Conservation (phyloP, 176 grass and related monocot species). For the Musa troglodytarum region DNA sequence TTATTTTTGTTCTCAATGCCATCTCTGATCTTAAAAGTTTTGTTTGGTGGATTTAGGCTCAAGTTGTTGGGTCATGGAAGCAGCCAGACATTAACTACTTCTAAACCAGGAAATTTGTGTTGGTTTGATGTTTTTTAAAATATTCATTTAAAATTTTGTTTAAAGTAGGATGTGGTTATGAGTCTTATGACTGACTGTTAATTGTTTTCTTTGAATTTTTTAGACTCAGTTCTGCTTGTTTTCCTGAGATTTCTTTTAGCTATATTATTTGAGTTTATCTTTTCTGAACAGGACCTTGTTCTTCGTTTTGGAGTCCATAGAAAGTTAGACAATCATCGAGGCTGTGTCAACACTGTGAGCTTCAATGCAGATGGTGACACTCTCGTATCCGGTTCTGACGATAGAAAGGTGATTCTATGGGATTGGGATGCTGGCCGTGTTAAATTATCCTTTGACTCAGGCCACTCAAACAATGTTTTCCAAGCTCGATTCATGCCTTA, state of each 20-base stretch:
- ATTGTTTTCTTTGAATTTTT: too few relatives aligned
- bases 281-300: constrained; percentile 54
- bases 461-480: constrained; percentile 63
- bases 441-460: constrained; percentile 69
- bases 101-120: too few relatives aligned
- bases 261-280: background rate
- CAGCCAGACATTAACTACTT: background rate
- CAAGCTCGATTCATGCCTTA: constrained; percentile 83
- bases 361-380: constrained; percentile 58
- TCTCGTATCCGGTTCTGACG: constrained; percentile 73
- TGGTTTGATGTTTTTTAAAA: too few relatives aligned
- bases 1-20: too few relatives aligned
- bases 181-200: too few relatives aligned
- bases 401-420: constrained; percentile 69
- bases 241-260: background rate
- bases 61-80: background rate
- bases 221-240: constrained; percentile 8
- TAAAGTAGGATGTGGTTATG: too few relatives aligned
- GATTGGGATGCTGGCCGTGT: constrained; percentile 50
- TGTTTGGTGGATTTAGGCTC: too few relatives aligned
- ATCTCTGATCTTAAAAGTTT: too few relatives aligned
- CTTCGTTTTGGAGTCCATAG: constrained; percentile 51
- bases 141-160: too few relatives aligned
- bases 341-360: constrained; percentile 70
- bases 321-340: constrained; percentile 53